These are phyloP conservation scores for Ligustrum vulgare DNA, from an alignment of 257 asterid species.

Conservation along the genomic window DNA sequence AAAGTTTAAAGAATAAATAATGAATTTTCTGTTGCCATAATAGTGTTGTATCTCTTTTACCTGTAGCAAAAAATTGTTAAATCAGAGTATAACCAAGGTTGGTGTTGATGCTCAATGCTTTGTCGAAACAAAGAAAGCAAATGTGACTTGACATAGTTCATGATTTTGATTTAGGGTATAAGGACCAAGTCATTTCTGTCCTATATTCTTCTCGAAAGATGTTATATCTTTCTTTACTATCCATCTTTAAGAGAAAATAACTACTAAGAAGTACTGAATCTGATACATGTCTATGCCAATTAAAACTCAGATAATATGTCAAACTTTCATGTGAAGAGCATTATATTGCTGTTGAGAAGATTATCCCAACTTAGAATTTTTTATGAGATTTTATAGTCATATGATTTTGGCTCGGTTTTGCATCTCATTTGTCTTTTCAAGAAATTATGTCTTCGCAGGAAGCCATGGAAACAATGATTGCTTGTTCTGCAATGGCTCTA, in stretches of 20 bases:
- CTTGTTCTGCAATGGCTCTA: slow-evolving; percentile 93
- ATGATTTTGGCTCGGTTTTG: not conserved
- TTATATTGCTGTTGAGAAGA: not conserved
- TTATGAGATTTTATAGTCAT: not conserved
- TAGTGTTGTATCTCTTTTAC: not conserved
- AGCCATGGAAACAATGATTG: slow-evolving; percentile 81
- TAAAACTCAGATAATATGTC: not conserved
- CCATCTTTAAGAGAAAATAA: not conserved
- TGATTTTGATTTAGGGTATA: not conserved
- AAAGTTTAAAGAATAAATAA: not conserved
- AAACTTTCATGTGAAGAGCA: not conserved
- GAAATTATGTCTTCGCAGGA: slow-evolving; percentile 48
- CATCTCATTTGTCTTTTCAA: slow-evolving; percentile 9
- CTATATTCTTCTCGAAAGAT: not conserved
- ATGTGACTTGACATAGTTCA: not conserved
- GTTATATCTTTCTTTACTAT: not conserved
- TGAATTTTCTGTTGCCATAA: not conserved
- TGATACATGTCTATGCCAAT: not conserved
- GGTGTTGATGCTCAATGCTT: not conserved
- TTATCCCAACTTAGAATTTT: not conserved
- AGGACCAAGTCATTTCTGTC: not conserved
- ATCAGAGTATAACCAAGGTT: not conserved
- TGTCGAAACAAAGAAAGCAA: not conserved
- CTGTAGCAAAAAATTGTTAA: not conserved
- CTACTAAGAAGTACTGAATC: not conserved